A percentile compares a stretch with the other conserved stretches of the same genome.
These are phyloP conservation scores for Leptomonas pyrrhocoris DNA, from an alignment of 208 protist species.

Conservation along the genomic window DNA sequence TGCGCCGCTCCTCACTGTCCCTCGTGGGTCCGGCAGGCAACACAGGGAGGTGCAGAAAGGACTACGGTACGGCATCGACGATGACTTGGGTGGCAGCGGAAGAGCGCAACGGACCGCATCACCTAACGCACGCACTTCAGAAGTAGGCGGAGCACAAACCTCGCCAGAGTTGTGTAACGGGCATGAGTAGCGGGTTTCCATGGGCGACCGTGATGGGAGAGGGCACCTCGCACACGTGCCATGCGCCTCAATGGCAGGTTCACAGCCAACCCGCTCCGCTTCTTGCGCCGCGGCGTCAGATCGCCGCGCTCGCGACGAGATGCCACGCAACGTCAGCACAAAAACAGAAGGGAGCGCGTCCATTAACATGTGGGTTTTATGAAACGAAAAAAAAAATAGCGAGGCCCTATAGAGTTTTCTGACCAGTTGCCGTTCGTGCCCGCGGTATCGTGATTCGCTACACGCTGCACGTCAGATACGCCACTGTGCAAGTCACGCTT, in stretches of 20 bases:
- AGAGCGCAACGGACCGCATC: not conserved
- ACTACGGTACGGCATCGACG: not conserved
- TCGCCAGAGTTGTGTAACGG: not conserved
- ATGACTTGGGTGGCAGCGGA: not conserved
- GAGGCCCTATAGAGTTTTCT: no score
- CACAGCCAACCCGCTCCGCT: not conserved
- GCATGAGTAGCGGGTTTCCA: not conserved
- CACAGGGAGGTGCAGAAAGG: not conserved
- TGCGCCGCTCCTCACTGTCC: no score
- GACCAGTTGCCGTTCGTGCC: no score
- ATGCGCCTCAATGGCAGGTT: no score
- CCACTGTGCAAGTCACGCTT: no score
- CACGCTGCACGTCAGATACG: no score
- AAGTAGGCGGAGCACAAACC: no score
- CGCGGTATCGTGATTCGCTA: no score
- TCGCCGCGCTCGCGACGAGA: not conserved
- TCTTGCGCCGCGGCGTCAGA: not conserved
- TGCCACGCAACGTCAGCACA: constrained; percentile 13
- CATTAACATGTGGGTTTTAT: no score
- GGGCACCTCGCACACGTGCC: not conserved
- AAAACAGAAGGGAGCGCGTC: constrained; percentile 4
- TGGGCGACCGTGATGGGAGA: not conserved
- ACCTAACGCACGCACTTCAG: no score
- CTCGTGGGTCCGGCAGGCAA: not conserved
- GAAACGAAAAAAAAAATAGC: no score